phyloP scores from a whole-genome alignment of 805 yeast genomes.

The Metschnikowia orientalis region DNA sequence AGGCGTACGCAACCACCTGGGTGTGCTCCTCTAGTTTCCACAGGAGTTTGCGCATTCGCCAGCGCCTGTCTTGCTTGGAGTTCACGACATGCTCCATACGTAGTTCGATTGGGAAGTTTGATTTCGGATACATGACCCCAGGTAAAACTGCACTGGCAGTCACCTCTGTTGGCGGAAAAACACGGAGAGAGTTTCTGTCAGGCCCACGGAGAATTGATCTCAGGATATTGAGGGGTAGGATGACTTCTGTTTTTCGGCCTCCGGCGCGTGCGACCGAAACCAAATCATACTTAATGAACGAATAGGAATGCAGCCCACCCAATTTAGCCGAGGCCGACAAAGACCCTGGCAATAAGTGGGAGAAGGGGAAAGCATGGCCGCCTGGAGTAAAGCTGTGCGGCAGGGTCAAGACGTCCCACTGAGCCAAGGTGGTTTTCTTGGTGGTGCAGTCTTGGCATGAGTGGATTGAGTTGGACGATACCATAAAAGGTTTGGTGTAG shows the following conservation, averaged over 20 bases:
- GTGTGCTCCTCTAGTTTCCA: conserved; percentile 88
- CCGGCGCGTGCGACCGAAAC: conserved; percentile 49
- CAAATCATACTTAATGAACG: conserved; percentile 67
- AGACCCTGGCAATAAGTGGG: conserved; percentile 82
- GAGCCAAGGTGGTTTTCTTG: conserved; percentile 60
- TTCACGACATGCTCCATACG: conserved; percentile 65
- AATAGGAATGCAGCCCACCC: conserved; percentile 46
- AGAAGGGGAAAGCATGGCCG: conserved; percentile 85
- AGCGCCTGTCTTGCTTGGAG: conserved; percentile 54
- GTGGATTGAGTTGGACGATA: conserved; percentile 45
- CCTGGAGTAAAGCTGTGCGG: conserved; percentile 59
- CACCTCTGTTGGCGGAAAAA: conserved; percentile 93
- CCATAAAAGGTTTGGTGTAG: conserved; percentile 61
- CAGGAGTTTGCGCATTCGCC: conserved; percentile 86
- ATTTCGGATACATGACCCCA: conserved; percentile 82
- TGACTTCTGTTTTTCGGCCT: conserved; percentile 27
- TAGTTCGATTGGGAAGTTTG: conserved; percentile 78
- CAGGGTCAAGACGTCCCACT: conserved; percentile 78
- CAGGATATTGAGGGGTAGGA: conserved; percentile 66
- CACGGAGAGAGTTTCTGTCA: conserved; percentile 80
- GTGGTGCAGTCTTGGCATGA: conserved; percentile 57
- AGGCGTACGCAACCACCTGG: conserved; percentile 55
- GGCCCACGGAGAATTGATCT: conserved; percentile 78
- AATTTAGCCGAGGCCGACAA: conserved; percentile 75
- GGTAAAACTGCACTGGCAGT: conserved; percentile 86